phyloP scores from a whole-genome alignment of 306 rosid genomes.

The Trifolium repens region DNA sequence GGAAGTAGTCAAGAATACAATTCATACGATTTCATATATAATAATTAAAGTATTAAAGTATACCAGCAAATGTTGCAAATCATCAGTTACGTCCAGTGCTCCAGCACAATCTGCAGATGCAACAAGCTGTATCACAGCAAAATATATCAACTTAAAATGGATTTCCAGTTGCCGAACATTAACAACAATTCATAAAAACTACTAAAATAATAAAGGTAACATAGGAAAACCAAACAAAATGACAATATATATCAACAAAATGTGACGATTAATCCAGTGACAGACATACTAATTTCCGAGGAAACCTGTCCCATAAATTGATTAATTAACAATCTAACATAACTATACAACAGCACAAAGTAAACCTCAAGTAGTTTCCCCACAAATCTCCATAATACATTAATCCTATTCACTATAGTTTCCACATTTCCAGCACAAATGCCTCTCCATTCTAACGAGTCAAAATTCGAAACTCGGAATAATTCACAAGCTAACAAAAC shows the following conservation, averaged over 20 bases:
- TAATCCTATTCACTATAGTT: conserved; percentile 29
- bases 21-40: conserved; percentile 23
- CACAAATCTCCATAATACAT: conserved; percentile 1
- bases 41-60: conserved; percentile 16
- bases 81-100: conserved; percentile 93
- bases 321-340: conserved; percentile 24
- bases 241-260: conserved; percentile 6
- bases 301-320: background rate
- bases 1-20: background rate
- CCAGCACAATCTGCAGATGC: conserved; percentile 98
- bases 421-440: background rate
- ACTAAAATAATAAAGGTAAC: conserved; percentile 10
- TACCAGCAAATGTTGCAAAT: conserved; percentile 93
- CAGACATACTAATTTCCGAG: background rate
- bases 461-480: background rate
- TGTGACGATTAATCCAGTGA: background rate
- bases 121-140: conserved; percentile 92
- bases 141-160: conserved; percentile 49
- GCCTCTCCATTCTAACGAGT: conserved; percentile 1
- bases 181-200: conserved; percentile 33
- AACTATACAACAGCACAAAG: conserved; percentile 21
- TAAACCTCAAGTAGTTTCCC: conserved; percentile 1
- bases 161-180: conserved; percentile 33
- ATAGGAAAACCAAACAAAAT: conserved; percentile 4
- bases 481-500: conserved; percentile 27